Conservation (phyloP, 2,329 filamentous ascomycete genomes). For the Penicillium sp. region DNA sequence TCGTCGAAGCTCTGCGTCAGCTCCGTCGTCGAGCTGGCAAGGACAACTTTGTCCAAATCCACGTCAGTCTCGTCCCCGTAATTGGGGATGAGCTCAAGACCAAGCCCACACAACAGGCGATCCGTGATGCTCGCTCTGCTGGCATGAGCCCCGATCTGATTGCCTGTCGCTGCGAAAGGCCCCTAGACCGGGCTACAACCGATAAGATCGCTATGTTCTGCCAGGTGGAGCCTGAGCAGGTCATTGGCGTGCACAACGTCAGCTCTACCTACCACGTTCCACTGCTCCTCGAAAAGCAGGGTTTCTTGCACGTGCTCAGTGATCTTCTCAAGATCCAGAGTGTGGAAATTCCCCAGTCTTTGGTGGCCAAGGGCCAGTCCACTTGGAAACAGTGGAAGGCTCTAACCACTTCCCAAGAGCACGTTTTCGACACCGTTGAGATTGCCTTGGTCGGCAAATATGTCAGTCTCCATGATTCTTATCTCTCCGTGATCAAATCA, state of each 20-base stretch:
- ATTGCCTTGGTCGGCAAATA: slow-evolving; percentile 97
- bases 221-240: slow-evolving; percentile 78
- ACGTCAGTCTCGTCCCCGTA: slow-evolving; percentile 72
- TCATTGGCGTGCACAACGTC: slow-evolving; percentile 82
- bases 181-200: slow-evolving; percentile 67
- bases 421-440: slow-evolving; percentile 63
- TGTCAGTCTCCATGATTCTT: slow-evolving; percentile 75
- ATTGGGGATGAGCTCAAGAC: slow-evolving; percentile 78
- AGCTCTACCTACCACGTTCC: slow-evolving; percentile 89
- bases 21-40: slow-evolving; percentile 66
- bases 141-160: slow-evolving; percentile 74
- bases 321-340: slow-evolving; percentile 57
- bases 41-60: slow-evolving; percentile 80
- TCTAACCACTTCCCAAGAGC: slow-evolving; percentile 63
- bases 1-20: slow-evolving; percentile 79
- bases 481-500: slow-evolving; percentile 76
- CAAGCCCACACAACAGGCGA: slow-evolving; percentile 89
- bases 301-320: slow-evolving; percentile 63
- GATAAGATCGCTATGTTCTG: slow-evolving; percentile 85
- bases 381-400: slow-evolving; percentile 75
- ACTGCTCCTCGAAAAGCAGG: slow-evolving; percentile 76
- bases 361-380: slow-evolving; percentile 59
- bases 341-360: slow-evolving; percentile 43
- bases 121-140: slow-evolving; percentile 75
- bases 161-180: slow-evolving; percentile 80